Conservation (phyloP, 345 rosid species). For the Lumnitzera littorea region DNA sequence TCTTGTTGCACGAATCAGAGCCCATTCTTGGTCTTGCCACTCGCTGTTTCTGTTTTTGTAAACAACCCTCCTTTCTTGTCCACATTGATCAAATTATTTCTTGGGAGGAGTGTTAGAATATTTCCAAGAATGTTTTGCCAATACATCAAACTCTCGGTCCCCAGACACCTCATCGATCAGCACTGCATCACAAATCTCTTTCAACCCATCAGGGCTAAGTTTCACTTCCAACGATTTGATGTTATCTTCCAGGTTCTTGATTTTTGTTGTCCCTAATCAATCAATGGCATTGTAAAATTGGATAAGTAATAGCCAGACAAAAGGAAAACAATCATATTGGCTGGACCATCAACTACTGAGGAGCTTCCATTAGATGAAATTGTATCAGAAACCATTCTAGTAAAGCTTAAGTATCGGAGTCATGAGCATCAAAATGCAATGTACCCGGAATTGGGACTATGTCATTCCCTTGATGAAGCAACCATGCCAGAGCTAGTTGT, state of each 20-base stretch:
- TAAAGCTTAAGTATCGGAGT: no score
- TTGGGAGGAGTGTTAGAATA: slow-evolving; percentile 32
- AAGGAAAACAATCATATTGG: no score
- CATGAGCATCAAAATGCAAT: background rate
- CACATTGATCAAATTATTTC: slow-evolving; percentile 2
- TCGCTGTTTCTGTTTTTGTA: background rate
- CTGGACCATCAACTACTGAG: background rate
- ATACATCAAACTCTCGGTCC: slow-evolving; percentile 4
- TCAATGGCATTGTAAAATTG: background rate
- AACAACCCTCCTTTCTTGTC: background rate
- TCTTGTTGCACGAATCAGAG: no score
- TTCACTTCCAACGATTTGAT: slow-evolving; percentile 27
- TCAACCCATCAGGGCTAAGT: slow-evolving; percentile 25
- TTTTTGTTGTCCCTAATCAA: slow-evolving; percentile 38
- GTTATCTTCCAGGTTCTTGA: slow-evolving; percentile 34
- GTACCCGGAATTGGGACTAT: slow-evolving; percentile 42
- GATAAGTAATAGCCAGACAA: background rate
- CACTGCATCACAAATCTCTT: slow-evolving; percentile 31
- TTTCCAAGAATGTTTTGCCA: slow-evolving; percentile 16
- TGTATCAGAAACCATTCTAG: background rate
- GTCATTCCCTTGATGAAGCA: slow-evolving; percentile 41
- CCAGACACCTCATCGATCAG: slow-evolving; percentile 37
- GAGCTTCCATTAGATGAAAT: accelerated
- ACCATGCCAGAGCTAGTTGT: slow-evolving; percentile 46
- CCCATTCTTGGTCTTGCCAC: background rate